Base-by-base conservation (phyloP, 352 stramenopile species). In the Phytophthora syringae region DNA sequence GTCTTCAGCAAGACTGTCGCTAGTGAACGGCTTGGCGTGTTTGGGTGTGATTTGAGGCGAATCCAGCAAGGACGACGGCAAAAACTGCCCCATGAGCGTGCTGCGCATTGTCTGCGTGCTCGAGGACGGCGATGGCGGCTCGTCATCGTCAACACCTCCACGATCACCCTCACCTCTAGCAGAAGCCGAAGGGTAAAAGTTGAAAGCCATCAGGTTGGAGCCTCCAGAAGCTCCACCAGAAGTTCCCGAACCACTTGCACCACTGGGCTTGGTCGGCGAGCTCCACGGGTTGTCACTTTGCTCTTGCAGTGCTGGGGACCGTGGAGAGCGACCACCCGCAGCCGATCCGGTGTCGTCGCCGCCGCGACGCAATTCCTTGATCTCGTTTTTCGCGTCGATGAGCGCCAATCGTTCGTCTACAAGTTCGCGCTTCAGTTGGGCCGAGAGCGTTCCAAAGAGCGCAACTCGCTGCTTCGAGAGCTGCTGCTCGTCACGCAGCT, bases 21-120 rank as follows among this genome's bases (percentile, higher is more conserved):
- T 61, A 13, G 43, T 39, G 13, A 86, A 72, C 15, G 70, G 54
- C 63, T 60, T 70, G 15, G 53, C 72, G 34, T 70, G 77, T 37
- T 78, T 89, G 34, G 86, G 84, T n/a, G 80, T 92, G 30, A 90
- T 63, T 74, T 93, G 86, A 15, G 87, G 87, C 40, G 87, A 95
- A 59, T 95, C 87, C 40, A 95, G 66, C 28, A 95, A 64, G 42
- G 81, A 76, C 10, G 87, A 89, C 24, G 87, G 87, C 57, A 95
- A 58, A 34, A 91, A 95, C 57, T 95, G 84, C 30, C 74, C 87
- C 70, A 95, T 93, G 3, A 92, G 64, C 34, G 79, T 91, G 58
- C 72, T 89, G 21, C 85, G 83, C 27, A 93, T 64, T 24, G 81
- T 80, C 16, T 89, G 82, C 20, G 84, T 75, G 16, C 72, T 81